A percentile compares a stretch with the other conserved stretches of the same genome.
Conservation (phyloP, 805 yeast genomes). For the Zygosaccharomyces bailii region DNA sequence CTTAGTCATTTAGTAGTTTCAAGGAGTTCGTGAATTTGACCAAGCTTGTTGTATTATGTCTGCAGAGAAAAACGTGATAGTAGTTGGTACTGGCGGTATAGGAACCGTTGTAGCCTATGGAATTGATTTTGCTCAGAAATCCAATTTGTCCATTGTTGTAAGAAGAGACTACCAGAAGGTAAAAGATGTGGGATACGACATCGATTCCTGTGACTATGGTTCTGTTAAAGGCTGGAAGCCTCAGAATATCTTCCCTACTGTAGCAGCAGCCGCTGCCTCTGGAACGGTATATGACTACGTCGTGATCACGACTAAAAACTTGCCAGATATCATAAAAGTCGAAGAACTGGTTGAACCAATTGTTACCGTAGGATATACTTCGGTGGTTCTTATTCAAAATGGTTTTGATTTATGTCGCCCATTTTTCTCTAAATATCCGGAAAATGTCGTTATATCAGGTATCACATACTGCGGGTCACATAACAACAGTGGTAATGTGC, state of each 20-base stretch:
- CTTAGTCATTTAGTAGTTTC: too few species aligned
- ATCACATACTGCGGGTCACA: conserved; percentile 58
- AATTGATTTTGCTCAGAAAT: not conserved
- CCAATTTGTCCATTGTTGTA: not conserved
- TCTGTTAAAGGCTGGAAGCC: conserved; percentile 49
- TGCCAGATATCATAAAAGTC: conserved; percentile 56
- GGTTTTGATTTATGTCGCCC: conserved; percentile 61
- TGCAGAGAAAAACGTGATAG: conserved; percentile 5
- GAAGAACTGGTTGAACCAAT: conserved; percentile 52
- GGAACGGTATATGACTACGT: conserved; percentile 48
- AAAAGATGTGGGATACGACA: conserved; percentile 44
- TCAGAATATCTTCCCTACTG: conserved; percentile 36
- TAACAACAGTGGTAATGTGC: conserved; percentile 43
- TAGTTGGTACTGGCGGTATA: conserved; percentile 1
- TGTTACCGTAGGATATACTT: conserved; percentile 41
- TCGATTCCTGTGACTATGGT: conserved; percentile 61
- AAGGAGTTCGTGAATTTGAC: too few species aligned
- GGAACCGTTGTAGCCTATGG: not conserved
- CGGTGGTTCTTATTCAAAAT: conserved; percentile 56
- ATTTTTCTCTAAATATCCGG: conserved; percentile 47
- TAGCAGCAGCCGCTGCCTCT: conserved; percentile 41
- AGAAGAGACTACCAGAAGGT: not conserved
- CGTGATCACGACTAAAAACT: conserved; percentile 58
- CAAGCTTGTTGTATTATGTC: too few species aligned
- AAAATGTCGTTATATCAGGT: conserved; percentile 52